These are phyloP conservation scores for Parietichytrium sp. DNA, from an alignment of 108 stramenopile species.

Conservation along the genomic window DNA sequence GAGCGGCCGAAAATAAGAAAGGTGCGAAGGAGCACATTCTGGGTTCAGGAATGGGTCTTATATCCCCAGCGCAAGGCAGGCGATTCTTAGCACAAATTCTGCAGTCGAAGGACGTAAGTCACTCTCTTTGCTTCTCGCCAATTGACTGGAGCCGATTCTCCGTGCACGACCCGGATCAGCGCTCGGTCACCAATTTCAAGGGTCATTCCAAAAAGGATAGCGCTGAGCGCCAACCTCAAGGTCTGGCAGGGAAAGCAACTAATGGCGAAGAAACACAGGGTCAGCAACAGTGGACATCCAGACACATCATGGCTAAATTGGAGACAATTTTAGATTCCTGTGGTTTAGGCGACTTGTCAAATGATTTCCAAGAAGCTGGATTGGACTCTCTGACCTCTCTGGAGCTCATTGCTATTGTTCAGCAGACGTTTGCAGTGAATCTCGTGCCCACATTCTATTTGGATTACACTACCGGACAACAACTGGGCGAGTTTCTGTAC, in stretches of 20 bases:
- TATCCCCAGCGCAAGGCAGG: neutral
- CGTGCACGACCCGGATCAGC: too few species aligned
- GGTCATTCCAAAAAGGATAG: neutral
- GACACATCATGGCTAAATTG: neutral
- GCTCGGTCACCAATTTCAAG: neutral
- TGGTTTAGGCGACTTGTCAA: neutral
- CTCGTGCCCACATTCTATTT: slow-evolving; percentile 24
- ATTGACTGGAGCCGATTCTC: too few species aligned
- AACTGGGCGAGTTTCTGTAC: neutral
- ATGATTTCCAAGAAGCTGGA: neutral
- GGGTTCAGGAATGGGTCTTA: neutral
- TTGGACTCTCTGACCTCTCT: slow-evolving; percentile 23
- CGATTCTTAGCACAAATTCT: neutral
- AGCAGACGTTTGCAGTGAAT: neutral
- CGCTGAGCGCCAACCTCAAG: neutral
- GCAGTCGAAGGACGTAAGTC: too few species aligned
- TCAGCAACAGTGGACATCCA: neutral
- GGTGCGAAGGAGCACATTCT: neutral
- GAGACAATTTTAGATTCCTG: neutral
- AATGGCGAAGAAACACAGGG: neutral
- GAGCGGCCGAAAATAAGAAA: neutral
- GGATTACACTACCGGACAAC: neutral
- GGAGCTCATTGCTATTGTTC: neutral
- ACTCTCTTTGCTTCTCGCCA: too few species aligned
- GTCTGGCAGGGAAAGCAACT: neutral